phyloP scores from a whole-genome alignment of 2,329 filamentous ascomycete genomes.

The Ascocoryne sarcoides region DNA sequence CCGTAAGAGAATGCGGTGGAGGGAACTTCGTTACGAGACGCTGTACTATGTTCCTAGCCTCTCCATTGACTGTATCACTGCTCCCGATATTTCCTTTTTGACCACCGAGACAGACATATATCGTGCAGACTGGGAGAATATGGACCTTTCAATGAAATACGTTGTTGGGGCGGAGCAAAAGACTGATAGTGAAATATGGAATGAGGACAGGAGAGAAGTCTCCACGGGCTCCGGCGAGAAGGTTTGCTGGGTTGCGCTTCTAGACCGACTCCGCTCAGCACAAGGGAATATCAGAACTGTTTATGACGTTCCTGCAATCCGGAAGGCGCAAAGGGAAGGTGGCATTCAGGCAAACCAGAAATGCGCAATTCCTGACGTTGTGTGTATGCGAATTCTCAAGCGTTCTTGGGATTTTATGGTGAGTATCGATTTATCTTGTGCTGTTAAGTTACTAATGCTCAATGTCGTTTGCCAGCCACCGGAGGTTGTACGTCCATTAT shows the following conservation, averaged over 20 bases:
- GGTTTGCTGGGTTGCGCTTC: constrained; percentile 11
- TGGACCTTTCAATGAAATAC: too few species aligned
- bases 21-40: constrained; percentile 28
- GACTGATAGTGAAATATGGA: constrained; percentile 7
- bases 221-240: constrained; percentile 5
- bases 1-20: constrained; percentile 20
- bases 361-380: constrained; percentile 1
- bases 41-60: constrained; percentile 24
- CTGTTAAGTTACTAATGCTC: too few species aligned
- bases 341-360: constrained; percentile 1
- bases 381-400: constrained; percentile 19
- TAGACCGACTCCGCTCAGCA: constrained; percentile 11
- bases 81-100: too few species aligned
- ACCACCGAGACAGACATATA: too few species aligned
- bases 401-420: constrained; percentile 30
- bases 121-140: too few species aligned
- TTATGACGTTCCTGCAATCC: too few species aligned
- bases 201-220: constrained; percentile 10
- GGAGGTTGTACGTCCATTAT: constrained; percentile 24
- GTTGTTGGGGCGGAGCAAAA: constrained; percentile 9
- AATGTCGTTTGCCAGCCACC: too few species aligned
- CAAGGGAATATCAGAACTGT: too few species aligned
- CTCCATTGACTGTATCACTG: constrained; percentile 9
- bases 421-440: too few species aligned
- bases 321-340: constrained; percentile 5